Evolutionary conservation across 1,139 yeast genomes (phyloP).

Genomic region (Zygotorulaspora mrakii): DNA sequence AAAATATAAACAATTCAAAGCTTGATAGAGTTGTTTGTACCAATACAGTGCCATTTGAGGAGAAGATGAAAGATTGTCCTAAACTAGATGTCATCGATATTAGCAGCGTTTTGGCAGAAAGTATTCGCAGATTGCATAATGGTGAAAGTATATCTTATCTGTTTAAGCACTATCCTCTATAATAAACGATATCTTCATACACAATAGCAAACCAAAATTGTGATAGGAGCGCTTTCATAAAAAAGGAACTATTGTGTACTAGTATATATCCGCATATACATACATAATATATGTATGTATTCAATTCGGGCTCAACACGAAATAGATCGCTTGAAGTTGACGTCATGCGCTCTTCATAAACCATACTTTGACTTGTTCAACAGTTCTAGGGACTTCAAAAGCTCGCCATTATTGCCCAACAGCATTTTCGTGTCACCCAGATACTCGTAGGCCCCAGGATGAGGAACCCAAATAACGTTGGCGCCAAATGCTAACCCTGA

Average conservation of each 20-base stretch:
- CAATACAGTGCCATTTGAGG: conserved; percentile 89
- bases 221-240: background rate
- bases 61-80: conserved; percentile 64
- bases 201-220: no score
- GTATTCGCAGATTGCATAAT: conserved; percentile 91
- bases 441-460: conserved; percentile 58
- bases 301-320: background rate
- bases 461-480: conserved; percentile 89
- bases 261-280: no score
- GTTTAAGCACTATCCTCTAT: conserved; percentile 69
- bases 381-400: conserved; percentile 49
- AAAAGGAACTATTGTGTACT: background rate
- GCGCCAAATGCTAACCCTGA: conserved; percentile 87
- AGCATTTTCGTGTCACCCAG: conserved; percentile 49
- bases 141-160: conserved; percentile 94
- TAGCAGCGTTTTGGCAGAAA: conserved; percentile 89
- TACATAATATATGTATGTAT: background rate
- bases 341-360: conserved; percentile 22
- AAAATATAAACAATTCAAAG: conserved; percentile 73
- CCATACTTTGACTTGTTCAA: conserved; percentile 55
- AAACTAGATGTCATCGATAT: conserved; percentile 81
- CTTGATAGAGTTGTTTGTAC: conserved; percentile 85
- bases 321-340: background rate
- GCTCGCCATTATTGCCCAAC: conserved; percentile 52
- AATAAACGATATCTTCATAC: no score